phyloP scores from a whole-genome alignment of 1,284 basidiomycete genomes.

The Ustilago nuda region DNA sequence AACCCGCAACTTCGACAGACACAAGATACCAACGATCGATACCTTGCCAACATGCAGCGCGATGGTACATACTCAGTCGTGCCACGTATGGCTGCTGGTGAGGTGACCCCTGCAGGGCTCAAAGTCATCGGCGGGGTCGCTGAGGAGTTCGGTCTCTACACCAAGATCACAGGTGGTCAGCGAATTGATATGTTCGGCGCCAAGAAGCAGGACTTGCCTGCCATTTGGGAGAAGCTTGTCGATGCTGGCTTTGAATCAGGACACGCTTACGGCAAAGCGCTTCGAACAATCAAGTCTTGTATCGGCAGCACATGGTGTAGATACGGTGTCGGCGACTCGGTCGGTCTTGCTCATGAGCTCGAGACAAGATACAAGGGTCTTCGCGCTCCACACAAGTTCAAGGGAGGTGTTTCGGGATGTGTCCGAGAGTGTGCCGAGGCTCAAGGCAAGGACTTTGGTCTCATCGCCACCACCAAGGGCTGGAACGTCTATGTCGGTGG shows the following conservation, averaged over 20 bases:
- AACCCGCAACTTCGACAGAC: conserved; percentile 76
- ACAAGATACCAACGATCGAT: conserved; percentile 78
- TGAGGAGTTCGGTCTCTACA: conserved; percentile 78
- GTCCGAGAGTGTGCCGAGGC: conserved; percentile 73
- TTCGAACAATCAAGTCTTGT: conserved; percentile 76
- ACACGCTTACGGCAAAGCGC: conserved; percentile 78
- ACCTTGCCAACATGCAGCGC: conserved; percentile 81
- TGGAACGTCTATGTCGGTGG: conserved; percentile 77
- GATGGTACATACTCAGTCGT: conserved; percentile 81
- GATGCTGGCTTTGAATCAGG: conserved; percentile 80
- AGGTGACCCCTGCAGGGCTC: conserved; percentile 78
- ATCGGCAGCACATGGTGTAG: conserved; percentile 78
- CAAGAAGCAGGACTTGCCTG: conserved; percentile 79
- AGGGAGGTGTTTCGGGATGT: conserved; percentile 81
- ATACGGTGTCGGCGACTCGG: conserved; percentile 81
- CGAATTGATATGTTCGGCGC: conserved; percentile 82
- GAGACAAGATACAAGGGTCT: conserved; percentile 81
- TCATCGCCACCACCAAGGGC: conserved; percentile 80
- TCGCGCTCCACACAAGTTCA: conserved; percentile 78
- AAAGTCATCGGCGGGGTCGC: conserved; percentile 79
- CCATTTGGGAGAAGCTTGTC: conserved; percentile 79
- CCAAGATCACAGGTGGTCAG: conserved; percentile 71
- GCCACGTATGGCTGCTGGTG: conserved; percentile 78
- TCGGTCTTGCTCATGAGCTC: conserved; percentile 79
- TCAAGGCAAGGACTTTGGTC: conserved; percentile 80